These are phyloP conservation scores for Ophiostoma tasmaniense DNA, from an alignment of 2,329 filamentous ascomycete genomes.

Conservation along the genomic window DNA sequence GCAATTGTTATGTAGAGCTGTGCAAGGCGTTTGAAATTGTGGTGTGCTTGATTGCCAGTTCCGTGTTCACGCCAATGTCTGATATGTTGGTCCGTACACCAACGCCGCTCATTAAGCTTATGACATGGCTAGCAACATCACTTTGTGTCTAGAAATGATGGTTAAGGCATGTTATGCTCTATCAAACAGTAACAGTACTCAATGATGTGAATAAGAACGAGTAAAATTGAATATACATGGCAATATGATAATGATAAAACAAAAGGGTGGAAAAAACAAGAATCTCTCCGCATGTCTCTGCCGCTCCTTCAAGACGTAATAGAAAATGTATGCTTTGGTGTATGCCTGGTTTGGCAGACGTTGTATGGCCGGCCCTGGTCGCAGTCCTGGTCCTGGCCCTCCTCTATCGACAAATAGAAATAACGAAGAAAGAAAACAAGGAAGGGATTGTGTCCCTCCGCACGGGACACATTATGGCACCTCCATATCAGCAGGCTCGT, in stretches of 20 bases:
- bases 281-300: neutral
- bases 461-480: neutral
- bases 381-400: neutral
- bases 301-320: neutral
- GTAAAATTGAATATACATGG: slow-evolving; percentile 1
- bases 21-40: too few relatives aligned
- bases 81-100: too few relatives aligned
- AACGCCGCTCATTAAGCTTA: too few relatives aligned
- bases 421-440: neutral
- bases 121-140: too few relatives aligned
- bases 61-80: too few relatives aligned
- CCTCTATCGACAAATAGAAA: slow-evolving; percentile 7
- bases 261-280: neutral
- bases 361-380: neutral
- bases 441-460: neutral
- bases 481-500: neutral
- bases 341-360: neutral
- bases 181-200: neutral
- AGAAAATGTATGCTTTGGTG: slow-evolving; percentile 5
- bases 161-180: too few relatives aligned
- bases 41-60: too few relatives aligned
- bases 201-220: neutral
- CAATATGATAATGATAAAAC: neutral
- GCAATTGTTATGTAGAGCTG: neutral
- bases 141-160: too few relatives aligned